Conservation (phyloP, 371 early-diverging fungal species). For the Apophysomyces elegans region DNA sequence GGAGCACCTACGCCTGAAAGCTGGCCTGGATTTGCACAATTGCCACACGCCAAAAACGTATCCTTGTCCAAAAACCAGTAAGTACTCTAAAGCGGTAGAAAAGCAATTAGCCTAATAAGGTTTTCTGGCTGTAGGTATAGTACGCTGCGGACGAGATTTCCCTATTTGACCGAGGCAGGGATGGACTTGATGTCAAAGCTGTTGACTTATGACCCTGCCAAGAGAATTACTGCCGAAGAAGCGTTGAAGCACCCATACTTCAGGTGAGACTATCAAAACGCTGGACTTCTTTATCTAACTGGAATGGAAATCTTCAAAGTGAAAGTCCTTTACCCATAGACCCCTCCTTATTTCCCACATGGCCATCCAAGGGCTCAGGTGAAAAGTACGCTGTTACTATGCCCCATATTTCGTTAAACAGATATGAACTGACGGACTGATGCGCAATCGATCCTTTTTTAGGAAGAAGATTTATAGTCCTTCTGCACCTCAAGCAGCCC, state of each 20-base stretch:
- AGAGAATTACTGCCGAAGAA: slow-evolving; percentile 86
- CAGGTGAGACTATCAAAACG: slow-evolving; percentile 44
- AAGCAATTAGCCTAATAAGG: not conserved
- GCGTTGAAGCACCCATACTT: slow-evolving; percentile 88
- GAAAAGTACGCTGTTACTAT: slow-evolving; percentile 52
- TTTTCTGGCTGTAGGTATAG: slow-evolving; percentile 30
- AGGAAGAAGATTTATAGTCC: slow-evolving; percentile 60
- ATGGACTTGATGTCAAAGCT: slow-evolving; percentile 79
- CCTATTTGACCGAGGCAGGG: slow-evolving; percentile 78
- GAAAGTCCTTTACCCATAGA: slow-evolving; percentile 92
- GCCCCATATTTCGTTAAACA: not conserved
- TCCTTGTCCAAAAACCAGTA: slow-evolving; percentile 63
- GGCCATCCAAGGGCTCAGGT: slow-evolving; percentile 87
- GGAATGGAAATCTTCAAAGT: slow-evolving; percentile 26
- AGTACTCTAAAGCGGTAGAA: slow-evolving; percentile 10
- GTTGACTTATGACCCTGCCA: slow-evolving; percentile 88
- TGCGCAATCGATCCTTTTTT: not conserved
- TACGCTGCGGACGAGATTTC: slow-evolving; percentile 65
- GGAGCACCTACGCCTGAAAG: slow-evolving; percentile 71
- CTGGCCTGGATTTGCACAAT: slow-evolving; percentile 76
- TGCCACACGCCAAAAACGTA: slow-evolving; percentile 77
- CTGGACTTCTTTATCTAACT: slow-evolving; percentile 9
- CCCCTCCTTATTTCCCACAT: slow-evolving; percentile 93
- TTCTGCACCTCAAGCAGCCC: slow-evolving; percentile 68
- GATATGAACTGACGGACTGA: no score